Conservation (phyloP, 352 stramenopile genomes). For the Globisporangium radiosum region DNA sequence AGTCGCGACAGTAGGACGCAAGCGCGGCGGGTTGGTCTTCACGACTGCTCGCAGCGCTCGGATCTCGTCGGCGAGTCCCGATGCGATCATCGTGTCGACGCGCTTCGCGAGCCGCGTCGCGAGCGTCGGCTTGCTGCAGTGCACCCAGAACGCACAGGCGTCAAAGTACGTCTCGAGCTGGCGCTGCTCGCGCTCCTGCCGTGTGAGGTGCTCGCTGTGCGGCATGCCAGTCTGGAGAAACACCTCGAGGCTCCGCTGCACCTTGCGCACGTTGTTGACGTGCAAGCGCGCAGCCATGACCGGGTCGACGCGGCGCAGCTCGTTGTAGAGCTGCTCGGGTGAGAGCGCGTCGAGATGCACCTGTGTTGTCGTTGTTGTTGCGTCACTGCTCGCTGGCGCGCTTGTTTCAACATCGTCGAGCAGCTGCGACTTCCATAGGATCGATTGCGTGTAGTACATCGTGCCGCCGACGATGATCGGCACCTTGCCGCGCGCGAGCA, state of each 20-base stretch:
- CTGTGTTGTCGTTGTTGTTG: not conserved
- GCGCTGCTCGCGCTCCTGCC: conserved; percentile 39
- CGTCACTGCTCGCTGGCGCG: not conserved
- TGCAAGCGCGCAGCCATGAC: conserved; percentile 79
- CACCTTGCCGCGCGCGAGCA: conserved; percentile 79
- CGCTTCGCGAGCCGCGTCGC: conserved; percentile 55
- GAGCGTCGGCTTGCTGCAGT: conserved; percentile 62
- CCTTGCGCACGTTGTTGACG: conserved; percentile 82
- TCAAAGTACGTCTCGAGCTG: conserved; percentile 67
- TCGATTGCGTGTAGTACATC: conserved; percentile 90
- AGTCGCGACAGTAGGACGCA: conserved; percentile 4
- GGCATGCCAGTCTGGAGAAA: conserved; percentile 72
- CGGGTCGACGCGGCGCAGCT: conserved; percentile 67
- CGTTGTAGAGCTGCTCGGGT: conserved; percentile 50
- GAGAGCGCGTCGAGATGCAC: conserved; percentile 13
- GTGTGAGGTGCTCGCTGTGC: conserved; percentile 64
- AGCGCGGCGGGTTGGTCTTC: conserved; percentile 36
- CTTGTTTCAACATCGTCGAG: conserved; percentile 50
- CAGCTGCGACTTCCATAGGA: conserved; percentile 85
- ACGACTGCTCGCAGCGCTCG: conserved; percentile 36
- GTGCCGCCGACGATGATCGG: conserved; percentile 90
- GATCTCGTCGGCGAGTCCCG: conserved; percentile 80
- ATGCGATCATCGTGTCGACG: conserved; percentile 76
- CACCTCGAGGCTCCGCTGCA: conserved; percentile 81
- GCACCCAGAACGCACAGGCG: conserved; percentile 79